Conservation (phyloP, 805 yeast genomes). For the Pichia nanzhaoensis region DNA sequence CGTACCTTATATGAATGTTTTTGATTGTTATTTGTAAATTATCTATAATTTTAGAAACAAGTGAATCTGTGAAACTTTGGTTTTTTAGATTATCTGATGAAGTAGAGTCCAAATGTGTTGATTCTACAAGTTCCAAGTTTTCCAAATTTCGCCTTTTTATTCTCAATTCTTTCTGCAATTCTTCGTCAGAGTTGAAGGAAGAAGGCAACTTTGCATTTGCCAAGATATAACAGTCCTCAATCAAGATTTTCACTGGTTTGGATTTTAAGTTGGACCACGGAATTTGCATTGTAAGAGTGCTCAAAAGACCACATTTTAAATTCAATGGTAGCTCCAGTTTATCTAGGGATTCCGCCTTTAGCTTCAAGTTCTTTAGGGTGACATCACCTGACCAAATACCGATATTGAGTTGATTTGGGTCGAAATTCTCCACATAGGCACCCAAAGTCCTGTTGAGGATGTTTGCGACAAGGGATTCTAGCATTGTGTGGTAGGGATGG, state of each 20-base stretch:
- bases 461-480: slow-evolving; percentile 60
- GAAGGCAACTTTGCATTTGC: slow-evolving; percentile 66
- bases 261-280: slow-evolving; percentile 96
- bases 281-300: slow-evolving; percentile 81
- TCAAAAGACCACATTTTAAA: slow-evolving; percentile 83
- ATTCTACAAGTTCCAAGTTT: slow-evolving; percentile 45
- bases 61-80: slow-evolving; percentile 79
- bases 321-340: slow-evolving; percentile 79
- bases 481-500: too few relatives aligned
- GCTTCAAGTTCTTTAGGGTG: slow-evolving; percentile 63
- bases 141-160: slow-evolving; percentile 61
- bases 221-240: slow-evolving; percentile 80
- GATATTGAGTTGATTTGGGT: slow-evolving; percentile 87
- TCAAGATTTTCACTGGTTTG: slow-evolving; percentile 81
- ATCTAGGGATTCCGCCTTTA: slow-evolving; percentile 87
- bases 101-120: too few relatives aligned
- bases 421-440: slow-evolving; percentile 86
- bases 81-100: slow-evolving; percentile 46
- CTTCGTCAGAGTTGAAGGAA: slow-evolving; percentile 50
- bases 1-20: slow-evolving; percentile 88
- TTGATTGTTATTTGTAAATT: slow-evolving; percentile 86
- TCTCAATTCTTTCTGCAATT: slow-evolving; percentile 51
- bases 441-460: slow-evolving; percentile 58
- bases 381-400: slow-evolving; percentile 99
- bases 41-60: slow-evolving; percentile 85